A percentile compares a stretch with the other conserved stretches of the same genome.
Evolutionary conservation across 1,284 basidiomycete species (phyloP).

Genomic region (Apiotrichum veenhuisii): DNA sequence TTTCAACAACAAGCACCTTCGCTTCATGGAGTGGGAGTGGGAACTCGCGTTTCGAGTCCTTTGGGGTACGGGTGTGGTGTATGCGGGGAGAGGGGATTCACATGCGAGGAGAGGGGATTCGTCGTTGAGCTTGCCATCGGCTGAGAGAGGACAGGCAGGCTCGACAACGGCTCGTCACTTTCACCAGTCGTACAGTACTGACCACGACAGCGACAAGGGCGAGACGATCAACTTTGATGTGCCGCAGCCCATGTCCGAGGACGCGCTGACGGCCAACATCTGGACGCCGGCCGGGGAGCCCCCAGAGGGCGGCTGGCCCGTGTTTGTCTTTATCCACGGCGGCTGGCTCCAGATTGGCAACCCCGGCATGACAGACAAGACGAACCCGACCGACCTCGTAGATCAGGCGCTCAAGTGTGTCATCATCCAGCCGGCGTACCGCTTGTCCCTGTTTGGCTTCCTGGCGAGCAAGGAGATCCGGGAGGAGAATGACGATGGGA

Average conservation of each 20-base stretch:
- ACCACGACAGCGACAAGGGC: slow-evolving; percentile 12
- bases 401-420: slow-evolving; percentile 16
- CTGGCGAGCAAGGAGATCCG: slow-evolving; percentile 20
- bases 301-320: slow-evolving; percentile 23
- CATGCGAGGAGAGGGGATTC: too few relatives aligned
- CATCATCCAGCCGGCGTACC: slow-evolving; percentile 23
- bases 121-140: too few relatives aligned
- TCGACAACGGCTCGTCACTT: neutral
- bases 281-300: slow-evolving; percentile 24
- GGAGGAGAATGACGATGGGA: slow-evolving; percentile 21
- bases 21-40: too few relatives aligned
- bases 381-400: slow-evolving; percentile 14
- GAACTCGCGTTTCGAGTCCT: too few relatives aligned
- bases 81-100: too few relatives aligned
- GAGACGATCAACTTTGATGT: slow-evolving; percentile 6
- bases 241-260: slow-evolving; percentile 12
- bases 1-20: too few relatives aligned
- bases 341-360: slow-evolving; percentile 31
- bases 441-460: slow-evolving; percentile 25
- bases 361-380: slow-evolving; percentile 24
- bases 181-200: neutral
- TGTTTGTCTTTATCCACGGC: slow-evolving; percentile 25
- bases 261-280: slow-evolving; percentile 24
- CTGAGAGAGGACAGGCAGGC: too few relatives aligned
- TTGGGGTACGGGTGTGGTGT: too few relatives aligned